phyloP scores from a whole-genome alignment of 805 yeast species.

The Ogataea philodendri region DNA sequence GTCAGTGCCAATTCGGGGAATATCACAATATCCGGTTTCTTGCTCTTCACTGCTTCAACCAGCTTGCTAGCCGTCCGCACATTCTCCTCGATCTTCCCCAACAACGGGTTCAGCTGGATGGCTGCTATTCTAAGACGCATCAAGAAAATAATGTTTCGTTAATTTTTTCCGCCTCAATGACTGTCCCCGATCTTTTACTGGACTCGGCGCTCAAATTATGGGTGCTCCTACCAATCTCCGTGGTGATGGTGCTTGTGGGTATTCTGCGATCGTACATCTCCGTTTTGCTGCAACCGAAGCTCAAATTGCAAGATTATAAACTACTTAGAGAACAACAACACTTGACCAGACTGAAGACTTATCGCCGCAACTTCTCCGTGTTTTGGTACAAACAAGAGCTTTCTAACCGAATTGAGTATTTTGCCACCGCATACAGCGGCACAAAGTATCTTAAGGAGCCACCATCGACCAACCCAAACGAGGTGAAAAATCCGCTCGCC shows the following conservation, averaged over 20 bases:
- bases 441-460: constrained; percentile 56
- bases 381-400: constrained; percentile 51
- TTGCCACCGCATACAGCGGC: constrained; percentile 37
- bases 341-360: constrained; percentile 54
- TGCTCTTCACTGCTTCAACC: constrained; percentile 27
- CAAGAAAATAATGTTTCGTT: neutral
- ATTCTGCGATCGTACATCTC: constrained; percentile 69
- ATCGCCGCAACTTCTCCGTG: constrained; percentile 50
- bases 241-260: constrained; percentile 88
- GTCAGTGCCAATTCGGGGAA: constrained; percentile 84
- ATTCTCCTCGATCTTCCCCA: constrained; percentile 60
- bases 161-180: too few relatives aligned
- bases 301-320: constrained; percentile 51
- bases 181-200: constrained; percentile 54
- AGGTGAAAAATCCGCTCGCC: constrained; percentile 57
- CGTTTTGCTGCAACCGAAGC: constrained; percentile 54
- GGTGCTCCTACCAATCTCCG: constrained; percentile 87
- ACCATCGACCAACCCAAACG: constrained; percentile 35
- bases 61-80: constrained; percentile 44
- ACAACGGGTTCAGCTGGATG: constrained; percentile 63
- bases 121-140: constrained; percentile 60
- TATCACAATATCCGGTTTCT: constrained; percentile 60
- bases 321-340: constrained; percentile 63
- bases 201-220: constrained; percentile 85
- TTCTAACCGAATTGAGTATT: constrained; percentile 51